phyloP scores from a whole-genome alignment of 306 rosid species.

The Begonia loranthoides region DNA sequence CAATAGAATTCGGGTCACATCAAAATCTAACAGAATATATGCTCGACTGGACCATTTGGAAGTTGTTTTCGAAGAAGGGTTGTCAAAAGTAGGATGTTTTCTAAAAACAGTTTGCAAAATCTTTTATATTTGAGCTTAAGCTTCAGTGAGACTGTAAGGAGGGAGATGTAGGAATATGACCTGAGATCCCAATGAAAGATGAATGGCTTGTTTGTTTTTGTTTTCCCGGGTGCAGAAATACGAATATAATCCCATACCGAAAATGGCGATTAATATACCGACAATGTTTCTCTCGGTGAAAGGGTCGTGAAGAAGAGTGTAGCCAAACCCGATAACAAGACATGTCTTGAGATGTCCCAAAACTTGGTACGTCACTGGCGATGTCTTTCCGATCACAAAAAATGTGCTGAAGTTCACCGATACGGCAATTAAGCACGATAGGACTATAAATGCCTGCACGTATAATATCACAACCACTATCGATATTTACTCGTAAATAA shows the following conservation, averaged over 20 bases:
- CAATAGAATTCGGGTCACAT: too few relatives aligned
- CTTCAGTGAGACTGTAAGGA: too few relatives aligned
- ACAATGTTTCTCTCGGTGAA: slow-evolving; percentile 78
- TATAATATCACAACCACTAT: background rate
- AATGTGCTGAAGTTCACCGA: slow-evolving; percentile 96
- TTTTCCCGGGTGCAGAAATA: slow-evolving; percentile 75
- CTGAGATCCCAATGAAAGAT: slow-evolving; percentile 52
- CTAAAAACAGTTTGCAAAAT: too few relatives aligned
- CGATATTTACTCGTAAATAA: too few relatives aligned
- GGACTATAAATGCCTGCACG: slow-evolving; percentile 60
- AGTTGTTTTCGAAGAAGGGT: too few relatives aligned
- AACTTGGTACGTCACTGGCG: slow-evolving; percentile 96
- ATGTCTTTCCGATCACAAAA: slow-evolving; percentile 90
- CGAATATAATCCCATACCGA: slow-evolving; percentile 89
- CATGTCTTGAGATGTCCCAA: slow-evolving; percentile 96
- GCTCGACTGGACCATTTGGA: too few relatives aligned
- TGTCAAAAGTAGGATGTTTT: too few relatives aligned
- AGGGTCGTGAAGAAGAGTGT: slow-evolving; percentile 91
- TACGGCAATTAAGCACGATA: slow-evolving; percentile 89
- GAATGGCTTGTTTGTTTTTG: slow-evolving; percentile 60
- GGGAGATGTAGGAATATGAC: slow-evolving; percentile 15
- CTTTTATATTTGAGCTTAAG: too few relatives aligned
- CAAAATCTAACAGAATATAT: too few relatives aligned
- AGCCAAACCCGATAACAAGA: slow-evolving; percentile 87
- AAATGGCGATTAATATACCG: slow-evolving; percentile 67